Conservation (phyloP, 2,329 filamentous ascomycete genomes). For the Cladosporium sp. region DNA sequence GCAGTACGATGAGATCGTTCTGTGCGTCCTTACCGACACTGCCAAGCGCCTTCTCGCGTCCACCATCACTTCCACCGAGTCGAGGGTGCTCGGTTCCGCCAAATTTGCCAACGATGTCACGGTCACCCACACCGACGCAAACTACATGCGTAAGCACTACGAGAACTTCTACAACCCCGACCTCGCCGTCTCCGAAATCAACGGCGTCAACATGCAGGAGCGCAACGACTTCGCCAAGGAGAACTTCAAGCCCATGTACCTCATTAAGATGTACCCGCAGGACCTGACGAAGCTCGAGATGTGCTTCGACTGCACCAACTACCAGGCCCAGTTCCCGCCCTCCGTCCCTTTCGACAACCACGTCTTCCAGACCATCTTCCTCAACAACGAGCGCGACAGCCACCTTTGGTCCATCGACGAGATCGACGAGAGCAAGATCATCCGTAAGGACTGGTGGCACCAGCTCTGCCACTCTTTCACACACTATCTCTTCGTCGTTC, state of each 20-base stretch:
- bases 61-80: slow-evolving; percentile 56
- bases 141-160: slow-evolving; percentile 64
- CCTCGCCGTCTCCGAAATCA: slow-evolving; percentile 38
- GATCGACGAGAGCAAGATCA: slow-evolving; percentile 55
- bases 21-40: slow-evolving; percentile 55
- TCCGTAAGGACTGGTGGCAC: slow-evolving; percentile 62
- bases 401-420: slow-evolving; percentile 55
- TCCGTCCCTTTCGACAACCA: slow-evolving; percentile 51
- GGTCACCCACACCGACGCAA: slow-evolving; percentile 59
- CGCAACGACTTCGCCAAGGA: slow-evolving; percentile 43
- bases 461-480: slow-evolving; percentile 59
- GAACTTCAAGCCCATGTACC: slow-evolving; percentile 59
- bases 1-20: slow-evolving; percentile 59
- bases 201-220: slow-evolving; percentile 35
- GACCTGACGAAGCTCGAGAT: slow-evolving; percentile 53
- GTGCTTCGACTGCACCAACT: slow-evolving; percentile 70
- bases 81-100: slow-evolving; percentile 62
- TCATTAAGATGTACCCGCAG: slow-evolving; percentile 53
- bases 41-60: slow-evolving; percentile 54
- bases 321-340: slow-evolving; percentile 63
- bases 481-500: slow-evolving; percentile 60
- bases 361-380: slow-evolving; percentile 65
- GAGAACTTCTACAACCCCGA: slow-evolving; percentile 53
- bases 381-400: slow-evolving; percentile 51
- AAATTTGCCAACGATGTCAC: slow-evolving; percentile 66